Base-by-base conservation (phyloP, 768 basidiomycete genomes). In the Mycena amicta region DNA sequence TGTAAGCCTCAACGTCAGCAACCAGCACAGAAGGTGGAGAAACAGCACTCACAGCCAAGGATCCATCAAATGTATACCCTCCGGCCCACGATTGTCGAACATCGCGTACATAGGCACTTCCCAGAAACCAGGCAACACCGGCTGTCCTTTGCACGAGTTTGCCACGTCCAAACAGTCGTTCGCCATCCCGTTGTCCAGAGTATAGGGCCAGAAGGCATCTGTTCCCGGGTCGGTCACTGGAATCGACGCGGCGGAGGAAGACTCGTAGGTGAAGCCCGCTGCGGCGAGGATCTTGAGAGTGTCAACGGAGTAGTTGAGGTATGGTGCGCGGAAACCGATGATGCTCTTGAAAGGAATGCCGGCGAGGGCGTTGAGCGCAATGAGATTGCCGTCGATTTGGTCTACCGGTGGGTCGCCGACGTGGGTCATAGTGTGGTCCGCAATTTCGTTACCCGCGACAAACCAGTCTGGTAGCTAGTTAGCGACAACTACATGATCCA, bases 361-460 rank as follows among this genome's bases (percentile, higher is more conserved):
- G 31, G 87, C 84, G 40, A 92, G 83, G 4, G 89, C 81, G 67
- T 93, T 92, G 52, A 92, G 79, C 13, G 89, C 87, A 57, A 89
- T 85, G 33, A 92, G 77, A 70, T 91, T 92, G 59, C 90, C 90
- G 64, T 89, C 82, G 63, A 92, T 83, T 70, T 93, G 88, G 29
- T 83, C 83, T 4, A 77, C 64, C 0, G 84, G 76, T 4, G 88
- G 87, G 25, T 75, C 68, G 31, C 85, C 88, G 54, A 89, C 83
- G 71, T 93, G 90, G 8, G 89, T 90, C 88, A 93, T 91, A 83
- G 88, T 87, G 68, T 90, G 88, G 72, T 90, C 89, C 26, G 88
- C 89, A 63, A 93, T 91, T 69, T 93, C 91, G 69, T 92, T 92
- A 23, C 90, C 90, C 3, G 86, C 87, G 28, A 90, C 89, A 69